Base-by-base conservation (phyloP, 2,329 filamentous ascomycete genomes). In the Paraphoma chrysanthemicola region DNA sequence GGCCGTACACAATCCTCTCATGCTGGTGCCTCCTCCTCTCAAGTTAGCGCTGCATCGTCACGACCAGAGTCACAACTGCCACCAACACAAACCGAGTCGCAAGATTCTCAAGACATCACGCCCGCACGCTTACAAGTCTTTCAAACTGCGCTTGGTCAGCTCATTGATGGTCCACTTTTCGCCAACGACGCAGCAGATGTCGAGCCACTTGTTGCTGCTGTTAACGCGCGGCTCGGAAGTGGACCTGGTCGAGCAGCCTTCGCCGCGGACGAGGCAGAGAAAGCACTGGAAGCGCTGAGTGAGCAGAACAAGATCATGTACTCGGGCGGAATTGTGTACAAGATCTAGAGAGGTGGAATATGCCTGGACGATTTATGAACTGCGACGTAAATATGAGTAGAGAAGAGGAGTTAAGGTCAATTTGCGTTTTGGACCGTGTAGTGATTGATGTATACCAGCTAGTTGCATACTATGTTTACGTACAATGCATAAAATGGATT, bases 281-380 rank as follows among this genome's bases (percentile, higher is more conserved):
- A 89, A 75, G 93, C 92, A 44, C 80, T 99, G 54, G 86, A 87
- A 77, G 88, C 85, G 73, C 88, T 99, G 86, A 89, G 92, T 69
- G 88, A 91, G 63, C 82, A 85, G 67, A 97, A 97, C 76, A 89
- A 94, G 81, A 88, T 99, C 72, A 99, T 99, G 93, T 76, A 67
- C 54, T 77, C 75, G 50, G 81, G 77, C 33, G 81, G 78, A 2
- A 78, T 82, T 48, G 79, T 83, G 55, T 83, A 83, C 63, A 83
- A 82, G 78, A 75, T 77, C 33, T 77, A 74, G 33, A 28, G 14
- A 7, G 33, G 33, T 23, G 23, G 23, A 2, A 23, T 23, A 3
- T 23, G 23, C 23, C 23, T 23, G 23, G 23, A 23, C 23, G 23
- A 23, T 23, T 23, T 23, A 23, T 23, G 23, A 23, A 23, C 5